Base-by-base conservation (phyloP, 805 yeast species). In the Candida yuanshanica region DNA sequence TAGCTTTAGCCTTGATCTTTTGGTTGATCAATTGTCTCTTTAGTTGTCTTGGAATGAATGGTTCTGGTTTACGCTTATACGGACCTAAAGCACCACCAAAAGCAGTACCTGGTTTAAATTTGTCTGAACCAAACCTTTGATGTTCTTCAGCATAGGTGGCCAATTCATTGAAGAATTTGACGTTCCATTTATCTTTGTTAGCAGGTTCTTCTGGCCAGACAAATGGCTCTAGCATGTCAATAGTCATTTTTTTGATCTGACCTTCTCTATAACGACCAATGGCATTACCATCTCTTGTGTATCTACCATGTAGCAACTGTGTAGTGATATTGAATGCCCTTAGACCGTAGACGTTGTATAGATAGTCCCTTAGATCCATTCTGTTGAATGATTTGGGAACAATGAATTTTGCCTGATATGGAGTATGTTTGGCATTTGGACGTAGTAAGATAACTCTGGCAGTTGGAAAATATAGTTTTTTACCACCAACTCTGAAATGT, bases 371-470 rank as follows among this genome's bases (percentile, higher is more conserved):
- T 47, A 93, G 72, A 62, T 91, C 98, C 67, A 93, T 71, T 62
- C 90, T 91, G 70, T 93, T 93, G 73, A 93, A 90, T 41, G 86
- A 78, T 57, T 84, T 79, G 13, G 99, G 99, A 16, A 95, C 99
- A 49, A 86, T 78, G 64, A 93, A 93, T 62, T 88, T 89, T 37
- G 98, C 98, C 64, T 89, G 97, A 66, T 85, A 90, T 36, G 99
- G 99, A 0, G 96, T 85, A 64, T 87, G 95, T 58, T 86, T 86
- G n/a, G 98, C 96, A 56, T 85, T 85, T 33, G 97, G 96, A 58
- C 95, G 76, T 47, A 93, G 66, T 24, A 91, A 69, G 38, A 85
- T 77, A 29, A 91, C 70, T 47, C 91, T 72, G 1, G 95, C 96
- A 47, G 79, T 79, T 24, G 99, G 99, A 62, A 91, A 85, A 60